Evolutionary conservation across 2,329 filamentous ascomycete genomes (phyloP).

Genomic region (Pseudovirgaria hyperparasitica): DNA sequence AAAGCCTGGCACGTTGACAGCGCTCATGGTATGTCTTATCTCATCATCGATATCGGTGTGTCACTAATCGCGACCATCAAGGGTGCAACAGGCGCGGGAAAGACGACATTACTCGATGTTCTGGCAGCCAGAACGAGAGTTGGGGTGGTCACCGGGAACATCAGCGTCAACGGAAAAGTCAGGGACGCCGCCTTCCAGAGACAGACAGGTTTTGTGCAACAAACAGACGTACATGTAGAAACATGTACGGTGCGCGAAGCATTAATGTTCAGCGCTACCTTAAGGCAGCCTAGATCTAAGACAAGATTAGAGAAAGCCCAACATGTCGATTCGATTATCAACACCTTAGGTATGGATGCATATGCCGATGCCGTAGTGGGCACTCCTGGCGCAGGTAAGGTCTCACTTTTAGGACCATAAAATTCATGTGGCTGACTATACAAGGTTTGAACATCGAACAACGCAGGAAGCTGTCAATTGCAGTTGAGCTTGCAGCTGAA

Average conservation of each 20-base stretch:
- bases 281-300: constrained; percentile 63
- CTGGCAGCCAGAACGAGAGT: constrained; percentile 69
- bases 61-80: constrained; percentile 37
- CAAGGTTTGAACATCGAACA: constrained; percentile 40
- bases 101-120: constrained; percentile 46
- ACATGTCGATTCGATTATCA: constrained; percentile 16
- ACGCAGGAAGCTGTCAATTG: constrained; percentile 50
- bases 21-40: constrained; percentile 63
- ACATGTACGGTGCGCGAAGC: constrained; percentile 75
- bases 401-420: too few species aligned
- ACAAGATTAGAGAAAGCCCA: constrained; percentile 12
- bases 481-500: constrained; percentile 36
- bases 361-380: constrained; percentile 16
- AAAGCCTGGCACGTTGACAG: constrained; percentile 79
- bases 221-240: constrained; percentile 71
- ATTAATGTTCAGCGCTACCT: constrained; percentile 64
- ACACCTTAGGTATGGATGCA: constrained; percentile 14
- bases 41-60: constrained; percentile 56
- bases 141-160: constrained; percentile 72
- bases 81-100: constrained; percentile 20
- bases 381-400: constrained; percentile 11
- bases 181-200: constrained; percentile 70
- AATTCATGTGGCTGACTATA: too few species aligned
- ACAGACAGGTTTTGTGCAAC: constrained; percentile 75
- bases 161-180: constrained; percentile 62